Evolutionary conservation across 805 yeast species (phyloP), one percentile per base, ranked within the genome.

Genomic region (Saccharomycopsis babjevae): DNA sequence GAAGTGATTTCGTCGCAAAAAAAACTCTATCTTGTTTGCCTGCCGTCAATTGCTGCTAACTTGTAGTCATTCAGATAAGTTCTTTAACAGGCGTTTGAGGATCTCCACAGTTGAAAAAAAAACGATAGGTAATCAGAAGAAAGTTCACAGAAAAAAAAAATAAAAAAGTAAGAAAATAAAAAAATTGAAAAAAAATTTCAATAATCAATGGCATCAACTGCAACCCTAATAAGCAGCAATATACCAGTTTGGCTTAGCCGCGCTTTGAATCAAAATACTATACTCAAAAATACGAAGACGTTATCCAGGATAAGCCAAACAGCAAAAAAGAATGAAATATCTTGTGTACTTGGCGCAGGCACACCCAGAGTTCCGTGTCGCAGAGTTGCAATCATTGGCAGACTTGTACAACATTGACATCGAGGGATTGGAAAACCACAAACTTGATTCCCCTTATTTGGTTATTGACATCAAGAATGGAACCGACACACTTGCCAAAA

Each of bases 361-460:
- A 50, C 91, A 90, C 69, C 83, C 86, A 57, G 79, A 81, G 62
- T 93, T 93, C 72, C 78, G 98, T 57, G 73, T 73, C 42, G 89
- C 96, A 0, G 99, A 93, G 73, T 73, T 94, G 40, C 90, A 87
- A 67, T 86, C 97, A 0, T 73, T 94, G 54, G 97, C 97, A 0
- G 84, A 82, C 39, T 72, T 88, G 58, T 73, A 81, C 65, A 73
- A 73, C 18, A 74, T 94, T 2, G 65, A 62, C 0, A 75, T 88
- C 7, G 92, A 89, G 69, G 52, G 52, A 4, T 74, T 90, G 57
- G 71, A 82, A 16, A 68, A 69, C 6, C 89, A 89, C 69, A 76
- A 76, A 60, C 84, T 79, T 52, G 72, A 74, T 2, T 77, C 74
- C 11, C 98, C 98, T 3, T 92, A 90, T 68, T 68, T 92, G 62